Evolutionary conservation across 306 rosid genomes (phyloP).

Genomic region (Citrullus mucosospermus): DNA sequence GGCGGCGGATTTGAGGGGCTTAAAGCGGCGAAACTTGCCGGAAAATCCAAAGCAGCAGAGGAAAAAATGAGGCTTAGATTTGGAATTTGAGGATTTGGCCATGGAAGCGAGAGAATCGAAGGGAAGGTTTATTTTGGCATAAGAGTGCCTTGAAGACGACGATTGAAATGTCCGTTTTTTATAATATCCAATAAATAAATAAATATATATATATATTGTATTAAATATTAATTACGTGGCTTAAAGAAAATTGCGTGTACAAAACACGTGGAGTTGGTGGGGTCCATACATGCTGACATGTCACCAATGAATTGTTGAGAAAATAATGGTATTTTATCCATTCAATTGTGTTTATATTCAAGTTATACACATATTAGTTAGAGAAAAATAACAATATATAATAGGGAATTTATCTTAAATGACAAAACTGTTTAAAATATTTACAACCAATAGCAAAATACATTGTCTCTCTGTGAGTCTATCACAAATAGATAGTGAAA

Average conservation of each 20-base stretch:
- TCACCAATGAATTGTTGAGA: no score
- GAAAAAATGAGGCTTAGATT: not conserved
- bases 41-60: conserved; percentile 6
- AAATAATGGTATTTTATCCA: no score
- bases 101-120: not conserved
- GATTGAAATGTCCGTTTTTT: not conserved
- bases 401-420: no score
- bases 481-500: no score
- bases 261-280: not conserved
- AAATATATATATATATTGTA: no score
- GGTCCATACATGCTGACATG: not conserved
- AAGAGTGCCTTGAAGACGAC: not conserved
- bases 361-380: no score
- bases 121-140: not conserved
- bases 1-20: not conserved
- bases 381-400: no score
- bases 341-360: no score
- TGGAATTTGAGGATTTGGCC: conserved; percentile 1
- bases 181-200: no score
- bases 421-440: no score
- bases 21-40: not conserved
- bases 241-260: not conserved
- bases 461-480: no score
- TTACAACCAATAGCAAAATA: no score
- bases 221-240: not conserved